Percentiles rank a stretch among this genome's conserved stretches.
Conservation (phyloP, 257 asterid species). For the Paraleonurus japonicus region DNA sequence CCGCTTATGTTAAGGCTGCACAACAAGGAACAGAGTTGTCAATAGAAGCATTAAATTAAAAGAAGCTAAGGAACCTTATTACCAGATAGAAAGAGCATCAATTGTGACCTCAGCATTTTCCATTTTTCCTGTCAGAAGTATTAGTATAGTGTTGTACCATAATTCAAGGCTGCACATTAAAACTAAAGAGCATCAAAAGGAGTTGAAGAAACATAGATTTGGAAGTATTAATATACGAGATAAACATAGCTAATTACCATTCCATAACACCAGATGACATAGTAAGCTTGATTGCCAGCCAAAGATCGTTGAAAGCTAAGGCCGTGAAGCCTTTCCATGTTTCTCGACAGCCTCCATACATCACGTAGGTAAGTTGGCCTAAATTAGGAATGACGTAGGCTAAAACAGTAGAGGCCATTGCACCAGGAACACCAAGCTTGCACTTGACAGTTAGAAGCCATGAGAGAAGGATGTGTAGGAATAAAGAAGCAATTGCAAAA, state of each 20-base stretch:
- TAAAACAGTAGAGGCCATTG: conserved; percentile 50
- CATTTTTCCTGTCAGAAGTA: conserved; percentile 61
- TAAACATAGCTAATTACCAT: conserved; percentile 32
- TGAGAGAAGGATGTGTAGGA: conserved; percentile 46
- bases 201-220: not conserved
- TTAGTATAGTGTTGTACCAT: conserved; percentile 54
- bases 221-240: not conserved
- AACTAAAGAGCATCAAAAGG: not conserved
- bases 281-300: conserved; percentile 60
- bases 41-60: not conserved
- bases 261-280: conserved; percentile 69
- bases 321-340: conserved; percentile 70
- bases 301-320: conserved; percentile 56
- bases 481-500: conserved; percentile 42
- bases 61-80: not conserved
- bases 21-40: not conserved
- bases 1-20: conserved; percentile 65
- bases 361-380: conserved; percentile 49
- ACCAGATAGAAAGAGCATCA: conserved; percentile 75
- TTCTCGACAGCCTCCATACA: conserved; percentile 60
- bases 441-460: conserved; percentile 55
- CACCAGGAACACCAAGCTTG: conserved; percentile 51
- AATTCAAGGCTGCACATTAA: conserved; percentile 51
- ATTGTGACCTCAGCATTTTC: conserved; percentile 54
- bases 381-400: conserved; percentile 58